Evolutionary conservation across 352 stramenopile genomes (phyloP), one percentile per base, ranked within the genome.

Genomic region (Blastocystis sp.): DNA sequence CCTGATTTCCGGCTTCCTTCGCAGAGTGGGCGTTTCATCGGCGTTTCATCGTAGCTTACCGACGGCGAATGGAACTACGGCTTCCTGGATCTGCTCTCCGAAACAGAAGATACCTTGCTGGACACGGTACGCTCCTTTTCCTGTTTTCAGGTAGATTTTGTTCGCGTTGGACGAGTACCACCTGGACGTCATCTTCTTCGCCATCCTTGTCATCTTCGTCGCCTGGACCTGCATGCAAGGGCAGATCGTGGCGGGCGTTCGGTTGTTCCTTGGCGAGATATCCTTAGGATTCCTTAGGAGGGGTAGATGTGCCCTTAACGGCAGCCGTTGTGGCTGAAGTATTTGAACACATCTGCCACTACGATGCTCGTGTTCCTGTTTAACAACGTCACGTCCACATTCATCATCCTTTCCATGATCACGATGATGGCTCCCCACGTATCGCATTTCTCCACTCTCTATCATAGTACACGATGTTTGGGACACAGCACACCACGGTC

Each of bases 371-470:
- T 45, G 9, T 81, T 81, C 48, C 40, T 59, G 28, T 81, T 63
- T 21, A 81, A 81, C 71, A 64, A 64, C 19, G 71, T 54, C 7
- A 81, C 71, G 17, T 45, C 71, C 6, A 59, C 66, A 7, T 40
- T 60, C 24, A 38, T 64, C 17, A 81, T 65, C 21, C 71, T 81
- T 48, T 81, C 71, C 38, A n/a, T 81, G 28, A 65, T 81, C 17
- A 66, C 43, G 11, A 81, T 81, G 11, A 81, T 81, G 71, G 71
- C 71, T 34, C 71, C 71, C 19, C 71, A 81, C 19, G 64, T 74
- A 19, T 10, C 11, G 38, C 10, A 14, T 43, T 1, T 42, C 9
- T 3, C 1, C 10, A n/a, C 11, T 28, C 52, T 54, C 38, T 1
- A 9, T 28, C 10, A 9, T 52, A 54, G 45, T 81, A 81, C 66